phyloP scores from a whole-genome alignment of 2,329 filamentous ascomycete species.

The Epichloe hybrida region DNA sequence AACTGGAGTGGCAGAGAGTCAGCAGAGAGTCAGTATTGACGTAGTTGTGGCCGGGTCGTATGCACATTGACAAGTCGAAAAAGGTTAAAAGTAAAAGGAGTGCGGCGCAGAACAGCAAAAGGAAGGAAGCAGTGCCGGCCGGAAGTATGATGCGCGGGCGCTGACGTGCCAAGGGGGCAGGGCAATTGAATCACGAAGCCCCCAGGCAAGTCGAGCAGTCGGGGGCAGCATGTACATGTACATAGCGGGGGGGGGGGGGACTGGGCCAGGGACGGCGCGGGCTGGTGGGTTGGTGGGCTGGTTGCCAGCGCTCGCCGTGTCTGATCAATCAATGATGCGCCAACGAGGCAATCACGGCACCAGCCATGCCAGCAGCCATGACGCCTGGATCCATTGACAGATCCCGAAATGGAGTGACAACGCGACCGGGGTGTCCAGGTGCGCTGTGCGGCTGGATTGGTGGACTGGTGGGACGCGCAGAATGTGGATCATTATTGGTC shows the following conservation, averaged over 20 bases:
- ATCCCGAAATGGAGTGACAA: not conserved
- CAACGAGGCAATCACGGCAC: not conserved
- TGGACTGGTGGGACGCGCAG: not conserved
- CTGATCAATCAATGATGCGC: not conserved
- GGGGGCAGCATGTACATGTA: not conserved
- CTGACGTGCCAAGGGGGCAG: not conserved
- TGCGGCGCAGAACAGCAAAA: not conserved
- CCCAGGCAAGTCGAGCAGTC: not conserved
- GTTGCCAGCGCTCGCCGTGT: not conserved
- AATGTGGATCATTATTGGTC: not conserved
- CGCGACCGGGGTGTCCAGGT: not conserved
- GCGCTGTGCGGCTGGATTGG: not conserved
- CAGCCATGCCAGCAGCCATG: not conserved
- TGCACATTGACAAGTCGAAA: not conserved
- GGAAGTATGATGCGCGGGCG: not conserved
- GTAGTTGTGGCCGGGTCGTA: not conserved
- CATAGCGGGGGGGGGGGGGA: not conserved
- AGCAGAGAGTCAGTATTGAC: constrained; percentile 1
- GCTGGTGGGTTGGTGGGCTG: not conserved
- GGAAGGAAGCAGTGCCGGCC: not conserved
- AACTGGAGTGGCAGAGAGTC: constrained; percentile 37
- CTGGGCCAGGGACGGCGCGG: not conserved
- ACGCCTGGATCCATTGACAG: not conserved
- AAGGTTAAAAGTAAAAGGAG: not conserved
- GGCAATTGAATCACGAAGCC: constrained; percentile 3